Evolutionary conservation across 441 rosid genomes (phyloP), one percentile per base, ranked within the genome.

Genomic region (Eugenia klotzschiana): DNA sequence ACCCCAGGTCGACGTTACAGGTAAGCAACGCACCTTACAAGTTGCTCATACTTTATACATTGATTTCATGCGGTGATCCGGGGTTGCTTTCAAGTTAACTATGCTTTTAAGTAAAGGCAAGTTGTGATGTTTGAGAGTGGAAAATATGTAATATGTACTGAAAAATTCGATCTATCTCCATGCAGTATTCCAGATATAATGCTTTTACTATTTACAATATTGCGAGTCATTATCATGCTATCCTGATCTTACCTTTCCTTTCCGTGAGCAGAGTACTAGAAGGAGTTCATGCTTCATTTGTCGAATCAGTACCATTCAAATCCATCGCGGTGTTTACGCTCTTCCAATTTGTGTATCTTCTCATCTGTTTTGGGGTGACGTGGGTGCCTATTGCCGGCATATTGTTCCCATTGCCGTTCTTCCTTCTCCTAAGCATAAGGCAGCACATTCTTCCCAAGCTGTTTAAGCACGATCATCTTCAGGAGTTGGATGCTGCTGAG

Each of bases 321-420:
- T 54, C 84, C 49, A 94, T 93, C 77, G 90, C 88, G 26, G 37
- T 82, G 83, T 96, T 94, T 81, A 94, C 96, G 9, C 84, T 93
- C 51, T 91, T 96, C 93, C 98, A 94, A 83, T 60, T 92, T 53
- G 84, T 88, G 2, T 95, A 96, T 86, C 84, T 94, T 80, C 82
- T 93, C 73, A 79, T 95, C 23, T 94, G 98, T 86, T 95, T 85
- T 50, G 98, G 98, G 53, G 91, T 93, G 56, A 94, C 97, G 51
- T 96, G 99, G 99, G 93, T 94, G 83, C 98, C 98, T 9, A 88
- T 94, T 0, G 98, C 93, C 29, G 97, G 97, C 50, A 87, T 94
- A 51, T 81, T 94, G 86, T 96, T 94, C 85, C 98, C 98, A 1
- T 81, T 96, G 73, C 94, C 95, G 8, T 93, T 96, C 90, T 92